Percentiles rank a stretch among this genome's conserved stretches.
Evolutionary conservation across 2,329 filamentous ascomycete species (phyloP).

Genomic region (Phyllosticta paracitricarpa): DNA sequence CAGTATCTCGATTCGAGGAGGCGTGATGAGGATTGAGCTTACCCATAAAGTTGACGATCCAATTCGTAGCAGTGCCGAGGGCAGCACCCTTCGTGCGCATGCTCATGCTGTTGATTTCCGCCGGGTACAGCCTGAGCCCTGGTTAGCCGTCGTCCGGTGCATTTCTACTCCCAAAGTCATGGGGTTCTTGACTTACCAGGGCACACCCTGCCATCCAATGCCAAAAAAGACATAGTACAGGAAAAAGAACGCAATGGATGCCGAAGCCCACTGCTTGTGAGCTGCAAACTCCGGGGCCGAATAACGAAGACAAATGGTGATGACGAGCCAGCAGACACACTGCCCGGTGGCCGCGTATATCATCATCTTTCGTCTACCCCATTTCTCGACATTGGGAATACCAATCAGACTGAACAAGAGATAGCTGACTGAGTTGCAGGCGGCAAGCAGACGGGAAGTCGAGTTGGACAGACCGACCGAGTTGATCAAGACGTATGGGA

Average conservation of each 20-base stretch:
- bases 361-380: slow-evolving; percentile 50
- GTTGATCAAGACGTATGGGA: slow-evolving; percentile 50
- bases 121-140: slow-evolving; percentile 29
- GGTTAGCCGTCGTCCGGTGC: neutral
- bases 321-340: slow-evolving; percentile 42
- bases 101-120: slow-evolving; percentile 40
- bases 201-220: slow-evolving; percentile 39
- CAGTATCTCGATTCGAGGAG: neutral
- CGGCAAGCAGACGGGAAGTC: slow-evolving; percentile 45
- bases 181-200: slow-evolving; percentile 21
- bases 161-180: neutral
- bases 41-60: slow-evolving; percentile 37
- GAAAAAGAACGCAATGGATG: slow-evolving; percentile 42
- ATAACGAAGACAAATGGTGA: slow-evolving; percentile 41
- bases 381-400: slow-evolving; percentile 40
- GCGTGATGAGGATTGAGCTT: neutral
- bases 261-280: slow-evolving; percentile 24
- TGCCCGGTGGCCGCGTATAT: slow-evolving; percentile 46
- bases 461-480: slow-evolving; percentile 45
- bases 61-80: slow-evolving; percentile 41
- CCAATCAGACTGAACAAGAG: slow-evolving; percentile 38
- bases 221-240: slow-evolving; percentile 46
- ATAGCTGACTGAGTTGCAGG: slow-evolving; percentile 43
- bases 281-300: slow-evolving; percentile 20
- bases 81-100: slow-evolving; percentile 42